These are phyloP conservation scores for Potentilla sterilis DNA, from an alignment of 306 rosid species.

Conservation along the genomic window DNA sequence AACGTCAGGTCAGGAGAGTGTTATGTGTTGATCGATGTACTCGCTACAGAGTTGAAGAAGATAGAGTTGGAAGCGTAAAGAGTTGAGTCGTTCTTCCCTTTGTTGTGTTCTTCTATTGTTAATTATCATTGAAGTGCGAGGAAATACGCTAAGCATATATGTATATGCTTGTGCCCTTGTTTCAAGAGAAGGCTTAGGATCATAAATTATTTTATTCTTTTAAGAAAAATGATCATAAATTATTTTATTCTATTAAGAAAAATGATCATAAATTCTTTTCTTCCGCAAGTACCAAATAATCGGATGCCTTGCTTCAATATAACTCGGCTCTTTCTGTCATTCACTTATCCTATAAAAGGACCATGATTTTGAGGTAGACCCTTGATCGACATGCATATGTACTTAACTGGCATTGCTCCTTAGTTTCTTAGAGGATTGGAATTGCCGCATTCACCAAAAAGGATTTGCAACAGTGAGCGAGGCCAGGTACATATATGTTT, in stretches of 20 bases:
- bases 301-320: slow-evolving; percentile 27
- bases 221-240: too few species aligned
- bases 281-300: slow-evolving; percentile 18
- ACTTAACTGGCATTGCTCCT: not conserved
- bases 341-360: slow-evolving; percentile 8
- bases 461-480: not conserved
- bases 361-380: not conserved
- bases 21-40: too few species aligned
- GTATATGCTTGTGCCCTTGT: slow-evolving; percentile 16
- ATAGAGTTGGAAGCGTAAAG: not conserved
- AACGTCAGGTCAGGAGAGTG: too few species aligned
- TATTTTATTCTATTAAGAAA: too few species aligned
- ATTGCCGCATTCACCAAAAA: slow-evolving; percentile 1
- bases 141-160: not conserved
- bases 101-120: not conserved
- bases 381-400: not conserved
- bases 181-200: slow-evolving; percentile 27
- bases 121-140: not conserved
- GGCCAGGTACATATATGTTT: slow-evolving; percentile 15
- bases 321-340: not conserved
- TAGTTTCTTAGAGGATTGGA: not conserved
- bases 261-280: slow-evolving; percentile 13
- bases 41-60: not conserved
- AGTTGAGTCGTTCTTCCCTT: not conserved
- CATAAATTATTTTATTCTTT: not conserved